Evolutionary conservation across 768 basidiomycete genomes (phyloP).

Genomic region (Dacryopinax primogenitus): DNA sequence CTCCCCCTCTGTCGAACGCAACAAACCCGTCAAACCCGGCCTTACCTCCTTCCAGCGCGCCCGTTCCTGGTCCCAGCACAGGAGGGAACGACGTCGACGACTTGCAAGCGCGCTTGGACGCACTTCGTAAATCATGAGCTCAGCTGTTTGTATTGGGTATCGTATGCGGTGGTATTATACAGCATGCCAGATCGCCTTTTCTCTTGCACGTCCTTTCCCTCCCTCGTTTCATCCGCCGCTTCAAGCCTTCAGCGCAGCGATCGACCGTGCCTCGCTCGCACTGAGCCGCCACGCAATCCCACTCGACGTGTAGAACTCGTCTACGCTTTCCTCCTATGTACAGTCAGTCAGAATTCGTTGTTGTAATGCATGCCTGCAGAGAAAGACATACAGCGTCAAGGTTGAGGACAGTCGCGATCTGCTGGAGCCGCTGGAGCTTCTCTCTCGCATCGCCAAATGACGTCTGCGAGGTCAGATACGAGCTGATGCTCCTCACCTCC

Average conservation of each 20-base stretch:
- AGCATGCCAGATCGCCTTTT: background rate
- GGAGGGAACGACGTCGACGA: constrained; percentile 72
- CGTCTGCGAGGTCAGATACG: constrained; percentile 78
- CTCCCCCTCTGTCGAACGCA: constrained; percentile 19
- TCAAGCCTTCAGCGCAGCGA: constrained; percentile 37
- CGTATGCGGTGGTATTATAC: constrained; percentile 5
- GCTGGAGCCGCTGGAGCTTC: constrained; percentile 82
- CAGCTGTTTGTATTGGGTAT: constrained; percentile 13
- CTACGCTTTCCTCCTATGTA: constrained; percentile 77
- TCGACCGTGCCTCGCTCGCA: constrained; percentile 58
- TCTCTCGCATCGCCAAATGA: constrained; percentile 82
- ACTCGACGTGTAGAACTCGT: constrained; percentile 87
- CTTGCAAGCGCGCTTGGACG: constrained; percentile 85
- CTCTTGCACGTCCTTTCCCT: background rate
- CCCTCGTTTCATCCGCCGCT: background rate
- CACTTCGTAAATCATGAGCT: constrained; percentile 38
- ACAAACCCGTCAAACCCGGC: constrained; percentile 1
- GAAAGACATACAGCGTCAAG: constrained; percentile 38
- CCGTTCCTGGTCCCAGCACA: constrained; percentile 30
- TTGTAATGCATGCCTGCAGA: constrained; percentile 12
- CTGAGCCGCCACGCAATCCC: constrained; percentile 82
- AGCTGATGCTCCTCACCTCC: constrained; percentile 70
- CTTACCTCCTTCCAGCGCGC: constrained; percentile 16
- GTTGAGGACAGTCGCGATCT: constrained; percentile 84
- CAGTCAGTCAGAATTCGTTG: background rate